Evolutionary conservation across 2,329 filamentous ascomycete species (phyloP).

Genomic region (Fusarium dlaminii): DNA sequence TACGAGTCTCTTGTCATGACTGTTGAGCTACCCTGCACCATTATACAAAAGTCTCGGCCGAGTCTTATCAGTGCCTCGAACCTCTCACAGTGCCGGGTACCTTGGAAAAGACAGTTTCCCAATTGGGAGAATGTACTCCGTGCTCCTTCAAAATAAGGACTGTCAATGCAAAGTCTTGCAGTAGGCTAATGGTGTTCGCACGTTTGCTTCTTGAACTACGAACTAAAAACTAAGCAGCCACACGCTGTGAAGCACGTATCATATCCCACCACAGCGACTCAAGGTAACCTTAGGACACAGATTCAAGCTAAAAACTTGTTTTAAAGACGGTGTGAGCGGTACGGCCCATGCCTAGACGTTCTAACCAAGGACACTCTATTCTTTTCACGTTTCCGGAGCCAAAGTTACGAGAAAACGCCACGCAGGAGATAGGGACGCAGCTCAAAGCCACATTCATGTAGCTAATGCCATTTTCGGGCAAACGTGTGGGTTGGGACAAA

Average conservation of each 20-base stretch:
- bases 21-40: background rate
- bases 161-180: background rate
- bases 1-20: background rate
- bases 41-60: background rate
- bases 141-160: background rate
- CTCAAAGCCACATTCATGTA: slow-evolving; percentile 12
- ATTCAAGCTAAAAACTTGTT: background rate
- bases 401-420: background rate
- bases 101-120: background rate
- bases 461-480: background rate
- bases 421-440: background rate
- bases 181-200: background rate
- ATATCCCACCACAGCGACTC: background rate
- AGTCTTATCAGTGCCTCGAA: background rate
- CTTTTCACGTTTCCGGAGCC: background rate
- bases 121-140: background rate
- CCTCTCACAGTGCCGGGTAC: background rate
- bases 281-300: background rate
- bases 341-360: slow-evolving; percentile 28
- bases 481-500: background rate
- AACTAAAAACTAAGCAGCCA: background rate
- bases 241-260: background rate
- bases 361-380: background rate
- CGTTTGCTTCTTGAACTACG: background rate
- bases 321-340: slow-evolving; percentile 24